Conservation (phyloP, 2,329 filamentous ascomycete species). For the Paecilomyces niveus region DNA sequence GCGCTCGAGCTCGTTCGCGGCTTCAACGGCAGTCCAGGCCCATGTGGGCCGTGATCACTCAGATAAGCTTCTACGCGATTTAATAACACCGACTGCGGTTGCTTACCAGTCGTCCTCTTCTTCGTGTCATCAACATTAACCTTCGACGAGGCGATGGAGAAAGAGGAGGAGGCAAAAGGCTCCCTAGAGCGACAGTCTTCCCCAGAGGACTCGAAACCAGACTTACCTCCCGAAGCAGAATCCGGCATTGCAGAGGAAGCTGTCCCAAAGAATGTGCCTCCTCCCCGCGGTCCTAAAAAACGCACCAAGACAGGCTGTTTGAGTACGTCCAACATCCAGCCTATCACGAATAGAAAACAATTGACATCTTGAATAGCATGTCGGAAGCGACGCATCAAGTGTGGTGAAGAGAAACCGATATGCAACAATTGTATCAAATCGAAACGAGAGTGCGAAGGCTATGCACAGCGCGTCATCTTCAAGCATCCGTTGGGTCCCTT, state of each 20-base stretch:
- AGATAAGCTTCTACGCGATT: neutral
- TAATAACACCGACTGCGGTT: neutral
- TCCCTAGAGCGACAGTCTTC: neutral
- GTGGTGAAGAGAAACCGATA: conserved; percentile 66
- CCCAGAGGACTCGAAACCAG: conserved; percentile 1
- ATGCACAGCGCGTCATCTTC: conserved; percentile 35
- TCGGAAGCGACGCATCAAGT: conserved; percentile 92
- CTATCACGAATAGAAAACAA: neutral
- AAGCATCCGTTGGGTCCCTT: conserved; percentile 32
- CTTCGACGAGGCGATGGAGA: neutral
- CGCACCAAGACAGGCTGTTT: conserved; percentile 89
- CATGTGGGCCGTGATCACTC: neutral
- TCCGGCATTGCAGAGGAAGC: conserved; percentile 5
- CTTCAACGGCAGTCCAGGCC: neutral
- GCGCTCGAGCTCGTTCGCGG: neutral
- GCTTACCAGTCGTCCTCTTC: neutral
- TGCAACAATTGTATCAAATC: conserved; percentile 43
- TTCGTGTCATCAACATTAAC: neutral
- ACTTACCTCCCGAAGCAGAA: neutral
- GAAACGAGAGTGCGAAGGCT: conserved; percentile 39
- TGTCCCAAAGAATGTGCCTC: conserved; percentile 11
- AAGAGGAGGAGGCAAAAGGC: neutral
- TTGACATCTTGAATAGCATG: conserved; percentile 55
- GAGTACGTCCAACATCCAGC: conserved; percentile 51
- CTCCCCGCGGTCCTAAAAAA: conserved; percentile 44